A percentile compares a stretch with the other conserved stretches of the same genome.
phyloP scores from a whole-genome alignment of 768 basidiomycete genomes.

The Steccherinum ochraceum region DNA sequence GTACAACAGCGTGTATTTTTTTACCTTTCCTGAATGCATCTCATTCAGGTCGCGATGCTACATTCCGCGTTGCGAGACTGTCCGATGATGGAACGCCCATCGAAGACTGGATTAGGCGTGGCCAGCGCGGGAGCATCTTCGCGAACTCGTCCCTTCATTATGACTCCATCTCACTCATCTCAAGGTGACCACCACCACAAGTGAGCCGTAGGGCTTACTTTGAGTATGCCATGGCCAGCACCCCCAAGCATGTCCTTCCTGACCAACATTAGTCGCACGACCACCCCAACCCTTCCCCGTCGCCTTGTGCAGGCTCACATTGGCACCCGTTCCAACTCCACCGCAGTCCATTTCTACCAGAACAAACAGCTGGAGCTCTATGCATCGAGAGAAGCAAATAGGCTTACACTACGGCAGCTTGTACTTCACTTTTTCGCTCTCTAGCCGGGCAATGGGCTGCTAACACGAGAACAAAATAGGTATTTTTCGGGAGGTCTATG shows the following conservation, averaged over 20 bases:
- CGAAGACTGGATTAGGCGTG: too few relatives aligned
- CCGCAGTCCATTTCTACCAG: slow-evolving; percentile 56
- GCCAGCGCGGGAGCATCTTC: too few relatives aligned
- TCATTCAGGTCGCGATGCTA: too few relatives aligned
- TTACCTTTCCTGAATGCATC: too few relatives aligned
- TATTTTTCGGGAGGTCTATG: slow-evolving; percentile 84
- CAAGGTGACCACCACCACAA: neutral
- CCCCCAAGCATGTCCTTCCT: neutral
- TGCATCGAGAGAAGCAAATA: slow-evolving; percentile 66
- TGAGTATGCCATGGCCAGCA: slow-evolving; percentile 10
- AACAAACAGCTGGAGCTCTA: slow-evolving; percentile 78
- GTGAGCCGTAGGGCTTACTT: slow-evolving; percentile 7
- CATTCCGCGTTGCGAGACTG: too few relatives aligned
- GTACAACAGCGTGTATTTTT: too few relatives aligned
- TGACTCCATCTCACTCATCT: neutral
- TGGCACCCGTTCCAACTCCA: slow-evolving; percentile 7
- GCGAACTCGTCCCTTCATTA: too few relatives aligned
- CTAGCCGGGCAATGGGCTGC: neutral
- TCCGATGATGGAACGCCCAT: too few relatives aligned
- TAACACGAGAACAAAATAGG: slow-evolving; percentile 33
- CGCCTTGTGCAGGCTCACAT: neutral
- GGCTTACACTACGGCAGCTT: slow-evolving; percentile 73
- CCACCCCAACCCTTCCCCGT: neutral
- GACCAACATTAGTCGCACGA: neutral
- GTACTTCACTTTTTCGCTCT: slow-evolving; percentile 31